A percentile compares a stretch with the other conserved stretches of the same genome.
phyloP scores from a whole-genome alignment of 2,329 filamentous ascomycete species.

The Cladosporium phlei region DNA sequence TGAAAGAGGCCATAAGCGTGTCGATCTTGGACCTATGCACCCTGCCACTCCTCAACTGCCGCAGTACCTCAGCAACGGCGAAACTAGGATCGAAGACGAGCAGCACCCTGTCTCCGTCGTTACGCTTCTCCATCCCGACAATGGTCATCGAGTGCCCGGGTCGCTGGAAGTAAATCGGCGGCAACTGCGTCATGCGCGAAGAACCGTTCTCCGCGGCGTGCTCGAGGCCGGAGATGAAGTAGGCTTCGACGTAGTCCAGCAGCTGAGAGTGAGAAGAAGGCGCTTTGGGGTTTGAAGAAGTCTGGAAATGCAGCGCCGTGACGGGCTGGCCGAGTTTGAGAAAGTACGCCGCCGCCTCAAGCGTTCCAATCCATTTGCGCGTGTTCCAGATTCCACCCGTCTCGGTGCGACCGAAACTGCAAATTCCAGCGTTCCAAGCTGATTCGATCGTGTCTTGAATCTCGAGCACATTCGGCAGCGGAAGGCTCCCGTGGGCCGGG shows the following conservation, averaged over 20 bases:
- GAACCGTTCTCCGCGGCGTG: conserved; percentile 50
- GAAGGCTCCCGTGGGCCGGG: conserved; percentile 19
- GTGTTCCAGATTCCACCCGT: conserved; percentile 85
- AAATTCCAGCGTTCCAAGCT: conserved; percentile 84
- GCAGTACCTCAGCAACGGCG: conserved; percentile 61
- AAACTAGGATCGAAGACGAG: conserved; percentile 88
- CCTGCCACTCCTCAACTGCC: conserved; percentile 50
- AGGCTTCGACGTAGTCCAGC: conserved; percentile 64
- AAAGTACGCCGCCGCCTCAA: conserved; percentile 81
- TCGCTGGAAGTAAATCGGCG: conserved; percentile 89
- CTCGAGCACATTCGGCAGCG: conserved; percentile 69
- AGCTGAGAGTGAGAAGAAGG: conserved; percentile 53
- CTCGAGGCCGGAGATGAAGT: conserved; percentile 59
- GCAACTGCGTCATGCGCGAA: conserved; percentile 65
- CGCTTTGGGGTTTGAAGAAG: conserved; percentile 36
- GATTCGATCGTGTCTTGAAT: conserved; percentile 82
- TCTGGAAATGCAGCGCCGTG: conserved; percentile 48
- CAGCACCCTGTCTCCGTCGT: conserved; percentile 61
- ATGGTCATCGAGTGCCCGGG: conserved; percentile 89
- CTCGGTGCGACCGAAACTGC: conserved; percentile 66
- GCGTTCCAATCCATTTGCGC: conserved; percentile 90
- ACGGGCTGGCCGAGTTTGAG: conserved; percentile 54
- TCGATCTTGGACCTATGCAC: conserved; percentile 37
- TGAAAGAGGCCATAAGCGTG: conserved; percentile 64
- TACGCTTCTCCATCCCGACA: conserved; percentile 70